These are phyloP conservation scores for Ceratonia siliqua DNA, from an alignment of 306 rosid species.

Conservation along the genomic window DNA sequence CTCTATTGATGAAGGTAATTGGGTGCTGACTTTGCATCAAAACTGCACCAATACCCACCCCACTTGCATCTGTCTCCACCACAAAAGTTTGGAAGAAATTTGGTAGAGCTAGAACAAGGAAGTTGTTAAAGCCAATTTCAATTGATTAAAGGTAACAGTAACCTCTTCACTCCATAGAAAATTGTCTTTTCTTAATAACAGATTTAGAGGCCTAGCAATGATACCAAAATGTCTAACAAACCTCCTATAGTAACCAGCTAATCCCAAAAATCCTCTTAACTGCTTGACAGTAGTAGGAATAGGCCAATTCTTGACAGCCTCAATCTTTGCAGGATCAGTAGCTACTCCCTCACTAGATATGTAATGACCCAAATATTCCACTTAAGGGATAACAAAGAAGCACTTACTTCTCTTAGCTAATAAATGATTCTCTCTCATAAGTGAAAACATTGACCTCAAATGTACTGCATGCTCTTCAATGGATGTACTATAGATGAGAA, in stretches of 20 bases:
- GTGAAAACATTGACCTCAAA: not conserved
- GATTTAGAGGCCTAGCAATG: not conserved
- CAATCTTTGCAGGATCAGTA: not conserved
- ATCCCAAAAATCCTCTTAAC: not conserved
- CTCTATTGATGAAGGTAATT: not conserved
- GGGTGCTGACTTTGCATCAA: accelerated
- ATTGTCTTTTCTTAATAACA: not conserved
- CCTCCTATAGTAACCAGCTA: too few relatives aligned
- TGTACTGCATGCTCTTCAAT: not conserved
- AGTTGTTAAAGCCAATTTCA: not conserved
- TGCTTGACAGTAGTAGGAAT: not conserved
- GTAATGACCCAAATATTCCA: not conserved
- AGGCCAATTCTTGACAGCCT: not conserved
- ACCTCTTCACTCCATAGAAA: not conserved
- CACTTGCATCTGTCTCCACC: not conserved
- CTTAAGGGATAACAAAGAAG: not conserved
- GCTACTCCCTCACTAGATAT: not conserved
- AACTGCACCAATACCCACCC: not conserved
- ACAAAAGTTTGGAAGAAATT: too few relatives aligned
- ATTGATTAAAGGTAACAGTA: not conserved
- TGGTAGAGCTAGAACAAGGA: not conserved
- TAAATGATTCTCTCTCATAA: not conserved
- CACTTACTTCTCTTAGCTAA: not conserved
- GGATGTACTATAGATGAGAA: not conserved
- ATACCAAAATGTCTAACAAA: too few relatives aligned